Evolutionary conservation across 2,329 filamentous ascomycete genomes (phyloP).

Genomic region (Cadophora malorum): DNA sequence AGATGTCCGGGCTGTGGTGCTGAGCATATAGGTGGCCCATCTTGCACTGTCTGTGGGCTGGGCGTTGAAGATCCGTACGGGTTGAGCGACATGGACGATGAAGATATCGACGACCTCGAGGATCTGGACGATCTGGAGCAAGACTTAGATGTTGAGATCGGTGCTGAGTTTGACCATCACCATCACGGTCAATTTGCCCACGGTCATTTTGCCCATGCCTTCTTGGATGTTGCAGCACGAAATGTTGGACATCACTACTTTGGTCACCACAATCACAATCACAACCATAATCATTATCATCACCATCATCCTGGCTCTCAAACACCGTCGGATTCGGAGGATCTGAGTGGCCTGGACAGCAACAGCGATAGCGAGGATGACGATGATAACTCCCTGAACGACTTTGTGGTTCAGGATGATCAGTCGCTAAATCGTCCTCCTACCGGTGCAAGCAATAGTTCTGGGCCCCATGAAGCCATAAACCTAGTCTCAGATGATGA

Average conservation of each 20-base stretch:
- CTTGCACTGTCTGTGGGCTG: slow-evolving; percentile 62
- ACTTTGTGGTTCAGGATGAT: slow-evolving; percentile 43
- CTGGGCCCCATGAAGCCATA: slow-evolving; percentile 19
- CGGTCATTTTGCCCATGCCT: slow-evolving; percentile 9
- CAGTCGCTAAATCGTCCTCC: slow-evolving; percentile 27
- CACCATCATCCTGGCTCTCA: slow-evolving; percentile 22
- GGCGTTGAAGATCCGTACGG: slow-evolving; percentile 52
- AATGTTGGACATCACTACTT: slow-evolving; percentile 4
- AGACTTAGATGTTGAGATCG: slow-evolving; percentile 29
- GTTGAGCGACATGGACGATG: slow-evolving; percentile 49
- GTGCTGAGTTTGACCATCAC: slow-evolving; percentile 13
- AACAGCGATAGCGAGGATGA: slow-evolving; percentile 39
- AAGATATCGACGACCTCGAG: slow-evolving; percentile 29
- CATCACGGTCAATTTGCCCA: slow-evolving; percentile 1
- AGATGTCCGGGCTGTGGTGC: slow-evolving; percentile 67
- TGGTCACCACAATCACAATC: slow-evolving; percentile 13
- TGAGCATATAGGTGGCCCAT: slow-evolving; percentile 65
- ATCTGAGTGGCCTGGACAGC: slow-evolving; percentile 25
- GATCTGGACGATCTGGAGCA: slow-evolving; percentile 29
- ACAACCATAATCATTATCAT: slow-evolving; percentile 25
- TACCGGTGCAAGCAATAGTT: neutral
- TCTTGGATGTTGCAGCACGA: slow-evolving; percentile 16
- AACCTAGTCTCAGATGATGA: slow-evolving; percentile 42
- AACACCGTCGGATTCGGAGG: slow-evolving; percentile 26
- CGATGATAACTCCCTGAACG: slow-evolving; percentile 39